Base-by-base conservation (phyloP, 306 rosid genomes). In the Myrica gale region DNA sequence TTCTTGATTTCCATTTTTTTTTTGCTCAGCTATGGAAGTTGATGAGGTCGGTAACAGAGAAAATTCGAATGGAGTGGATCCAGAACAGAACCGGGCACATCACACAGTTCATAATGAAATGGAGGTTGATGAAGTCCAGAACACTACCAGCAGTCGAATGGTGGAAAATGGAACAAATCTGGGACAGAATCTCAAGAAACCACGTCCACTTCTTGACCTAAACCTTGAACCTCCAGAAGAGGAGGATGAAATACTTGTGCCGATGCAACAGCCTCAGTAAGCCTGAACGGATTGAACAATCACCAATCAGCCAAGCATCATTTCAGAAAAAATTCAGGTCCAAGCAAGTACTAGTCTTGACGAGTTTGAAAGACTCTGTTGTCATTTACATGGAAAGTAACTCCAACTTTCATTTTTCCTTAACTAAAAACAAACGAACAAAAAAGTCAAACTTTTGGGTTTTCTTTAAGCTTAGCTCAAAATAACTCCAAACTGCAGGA, bases 221-320 rank as follows among this genome's bases (percentile, higher is more conserved):
- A 70, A 78, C 16, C 17, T n/a, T 39, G 81, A 78, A 13, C 71
- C 81, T 57, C 23, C 23, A 3, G 63, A 78, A 39, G 32, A 69
- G 16, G 74, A 7, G 50, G 7, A 7, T n/a, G 16, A 37, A 7
- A 32, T 3, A 4, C 7, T 32, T 4, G 17, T 39, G 15, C 62
- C 13, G 4, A 19, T 7, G 75, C 3, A 65, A 41, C 4, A n/a
- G 50, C 50, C 1, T 5, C 50, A 46, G 2, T 3, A 46, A 1
- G 9, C 6, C 9, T 6, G 2, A 46, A 46, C 6, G 50, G 10
- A 1, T 7, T 1, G 9, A 46, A 7, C 0, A 46, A 46, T 46
- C 9, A 46, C 9, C 50, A 6, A 6, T 10, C 50, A 10, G 1
- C 1, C 32, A 26, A 26, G 32, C 32, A 26, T 26, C 32, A 1